A percentile compares a stretch with the other conserved stretches of the same genome.
Evolutionary conservation across 805 yeast genomes (phyloP).

Genomic region (Schwanniomyces vanrijiae): DNA sequence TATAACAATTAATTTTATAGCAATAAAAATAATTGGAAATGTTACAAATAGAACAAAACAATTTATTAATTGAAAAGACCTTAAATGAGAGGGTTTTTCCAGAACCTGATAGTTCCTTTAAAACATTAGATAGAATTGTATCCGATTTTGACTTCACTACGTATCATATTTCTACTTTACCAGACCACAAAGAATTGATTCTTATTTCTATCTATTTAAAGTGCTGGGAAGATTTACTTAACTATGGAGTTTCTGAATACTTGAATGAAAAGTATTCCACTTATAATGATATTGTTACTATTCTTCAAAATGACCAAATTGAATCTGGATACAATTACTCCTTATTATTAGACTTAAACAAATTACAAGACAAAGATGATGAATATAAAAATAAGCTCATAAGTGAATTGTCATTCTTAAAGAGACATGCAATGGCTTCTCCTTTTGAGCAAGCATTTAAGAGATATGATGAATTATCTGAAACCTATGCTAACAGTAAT

Average conservation of each 20-base stretch:
- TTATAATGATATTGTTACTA: slow-evolving; percentile 30
- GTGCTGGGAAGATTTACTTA: slow-evolving; percentile 71
- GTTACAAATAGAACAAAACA: slow-evolving; percentile 85
- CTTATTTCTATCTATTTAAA: slow-evolving; percentile 70
- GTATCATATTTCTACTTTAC: slow-evolving; percentile 82
- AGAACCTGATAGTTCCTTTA: slow-evolving; percentile 37
- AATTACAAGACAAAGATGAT: slow-evolving; percentile 31
- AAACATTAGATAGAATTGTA: slow-evolving; percentile 77
- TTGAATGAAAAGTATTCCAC: slow-evolving; percentile 51
- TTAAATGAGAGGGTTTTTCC: slow-evolving; percentile 65
- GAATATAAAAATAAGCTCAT: slow-evolving; percentile 56
- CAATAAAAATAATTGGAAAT: slow-evolving; percentile 34
- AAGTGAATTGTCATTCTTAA: slow-evolving; percentile 67
- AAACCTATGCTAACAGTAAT: slow-evolving; percentile 41
- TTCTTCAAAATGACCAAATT: slow-evolving; percentile 31
- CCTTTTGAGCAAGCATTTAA: slow-evolving; percentile 87
- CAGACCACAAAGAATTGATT: slow-evolving; percentile 65
- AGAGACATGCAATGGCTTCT: slow-evolving; percentile 86
- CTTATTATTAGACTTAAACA: slow-evolving; percentile 59
- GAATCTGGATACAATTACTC: slow-evolving; percentile 87
- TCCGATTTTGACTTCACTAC: slow-evolving; percentile 96
- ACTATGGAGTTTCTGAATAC: slow-evolving; percentile 62
- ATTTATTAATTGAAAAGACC: slow-evolving; percentile 78
- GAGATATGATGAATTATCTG: slow-evolving; percentile 70
- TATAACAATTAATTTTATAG: background rate